Base-by-base conservation (phyloP, 345 rosid species). In the Heritiera littoralis region DNA sequence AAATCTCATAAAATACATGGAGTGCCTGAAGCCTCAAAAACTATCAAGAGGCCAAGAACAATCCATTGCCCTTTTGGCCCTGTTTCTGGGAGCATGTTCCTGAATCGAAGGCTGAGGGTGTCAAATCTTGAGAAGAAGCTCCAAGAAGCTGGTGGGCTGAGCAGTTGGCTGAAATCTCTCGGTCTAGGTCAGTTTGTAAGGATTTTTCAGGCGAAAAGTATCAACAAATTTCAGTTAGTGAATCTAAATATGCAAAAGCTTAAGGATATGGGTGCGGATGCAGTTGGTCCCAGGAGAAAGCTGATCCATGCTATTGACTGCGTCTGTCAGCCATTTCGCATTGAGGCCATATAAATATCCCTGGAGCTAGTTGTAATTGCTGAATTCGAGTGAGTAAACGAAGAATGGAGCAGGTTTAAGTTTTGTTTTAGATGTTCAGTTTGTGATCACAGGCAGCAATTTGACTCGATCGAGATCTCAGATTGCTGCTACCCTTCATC, bases 221-320 rank as follows among this genome's bases (percentile, higher is more conserved):
- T 92, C 78, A 84, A 74, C 45, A 89, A 94, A 79, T 92, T 89
- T 85, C 94, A 91, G 83, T 76, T 96, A 85, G 95, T 91, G 78
- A 90, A 86, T 82, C 79, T 96, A 77, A 92, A 90, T 56, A 96
- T 94, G 99, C 86, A 91, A 87, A 94, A 96, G 89, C 95, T 96
- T 13, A 96, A 94, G 83, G 93, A 94, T 49, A 96, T 96, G 99
- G 99, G 99, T 75, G 95, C 92, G 17, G 81, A 86, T 77, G 97
- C 97, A 2, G 97, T 96, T 18, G 98, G 98, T 6, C 98, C 98
- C 0, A 89, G 98, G 83, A 90, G 99, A 83, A 96, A 96, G 85
- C 83, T 96, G 83, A 90, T 96, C 86, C 99, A 96, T 72, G 98
- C 97, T 4, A 92, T 94, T n/a, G 88, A 87, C 63, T 94, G 98